phyloP scores from a whole-genome alignment of 176 grass and related monocot species.

The Oryza brachyantha region DNA sequence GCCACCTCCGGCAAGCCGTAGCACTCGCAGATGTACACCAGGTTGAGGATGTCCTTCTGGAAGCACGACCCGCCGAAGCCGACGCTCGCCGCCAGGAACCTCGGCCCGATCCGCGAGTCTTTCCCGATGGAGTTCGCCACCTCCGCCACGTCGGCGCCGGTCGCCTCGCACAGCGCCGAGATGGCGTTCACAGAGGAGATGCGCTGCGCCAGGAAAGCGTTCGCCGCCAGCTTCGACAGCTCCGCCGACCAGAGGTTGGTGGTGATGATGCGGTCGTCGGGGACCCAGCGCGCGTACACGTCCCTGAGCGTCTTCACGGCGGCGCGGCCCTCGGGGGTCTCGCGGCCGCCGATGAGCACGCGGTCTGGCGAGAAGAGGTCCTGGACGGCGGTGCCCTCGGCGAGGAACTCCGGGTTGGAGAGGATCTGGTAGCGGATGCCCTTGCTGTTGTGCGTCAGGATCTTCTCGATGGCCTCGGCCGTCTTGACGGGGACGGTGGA shows the following conservation, averaged over 20 bases:
- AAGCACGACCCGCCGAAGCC: constrained; percentile 48
- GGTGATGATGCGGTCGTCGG: constrained; percentile 55
- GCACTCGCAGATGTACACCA: constrained; percentile 58
- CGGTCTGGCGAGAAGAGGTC: constrained; percentile 49
- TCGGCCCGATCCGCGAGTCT: constrained; percentile 36
- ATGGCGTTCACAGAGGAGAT: constrained; percentile 60
- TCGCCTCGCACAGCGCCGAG: constrained; percentile 52
- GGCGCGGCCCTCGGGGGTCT: constrained; percentile 49
- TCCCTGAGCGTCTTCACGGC: constrained; percentile 42
- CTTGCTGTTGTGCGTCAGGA: constrained; percentile 56
- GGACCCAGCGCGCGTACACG: constrained; percentile 54
- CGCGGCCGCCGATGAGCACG: constrained; percentile 55
- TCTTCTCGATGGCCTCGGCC: constrained; percentile 66
- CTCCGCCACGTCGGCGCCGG: constrained; percentile 46
- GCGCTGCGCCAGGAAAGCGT: constrained; percentile 59
- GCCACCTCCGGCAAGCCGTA: constrained; percentile 44
- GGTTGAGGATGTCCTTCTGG: constrained; percentile 60
- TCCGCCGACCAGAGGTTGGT: constrained; percentile 59
- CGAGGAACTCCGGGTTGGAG: constrained; percentile 60
- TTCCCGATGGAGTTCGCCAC: constrained; percentile 37
- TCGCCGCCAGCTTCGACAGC: constrained; percentile 55
- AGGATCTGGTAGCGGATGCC: constrained; percentile 62
- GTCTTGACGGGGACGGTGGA: constrained; percentile 59
- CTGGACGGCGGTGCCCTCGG: constrained; percentile 48
- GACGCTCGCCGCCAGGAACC: constrained; percentile 35